These are phyloP conservation scores for Sarocladiaceae sp. DNA, from an alignment of 2,329 filamentous ascomycete genomes.

Conservation along the genomic window DNA sequence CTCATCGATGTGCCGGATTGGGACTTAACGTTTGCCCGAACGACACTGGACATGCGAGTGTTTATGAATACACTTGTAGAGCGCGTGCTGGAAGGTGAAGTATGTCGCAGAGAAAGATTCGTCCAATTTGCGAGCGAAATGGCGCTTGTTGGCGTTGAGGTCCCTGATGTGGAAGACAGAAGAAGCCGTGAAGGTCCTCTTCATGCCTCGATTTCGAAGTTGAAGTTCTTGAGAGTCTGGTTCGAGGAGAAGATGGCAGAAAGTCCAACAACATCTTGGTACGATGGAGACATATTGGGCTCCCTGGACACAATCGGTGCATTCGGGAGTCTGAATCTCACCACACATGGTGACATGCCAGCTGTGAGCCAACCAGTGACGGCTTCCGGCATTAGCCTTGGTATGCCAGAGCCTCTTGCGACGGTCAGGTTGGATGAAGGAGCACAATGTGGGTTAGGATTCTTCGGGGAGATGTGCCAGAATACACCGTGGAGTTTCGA, in stretches of 20 bases:
- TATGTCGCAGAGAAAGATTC: background rate
- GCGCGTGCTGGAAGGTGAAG: background rate
- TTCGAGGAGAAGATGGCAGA: conserved; percentile 20
- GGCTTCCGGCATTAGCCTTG: too few species aligned
- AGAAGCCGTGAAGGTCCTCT: too few species aligned
- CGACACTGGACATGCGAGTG: background rate
- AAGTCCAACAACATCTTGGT: too few species aligned
- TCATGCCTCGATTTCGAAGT: too few species aligned
- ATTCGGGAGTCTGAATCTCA: too few species aligned
- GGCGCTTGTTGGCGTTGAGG: background rate
- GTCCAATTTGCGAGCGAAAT: background rate
- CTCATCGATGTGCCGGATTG: background rate
- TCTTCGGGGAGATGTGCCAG: too few species aligned
- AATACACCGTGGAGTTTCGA: too few species aligned
- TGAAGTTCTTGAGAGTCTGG: conserved; percentile 12
- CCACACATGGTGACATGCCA: too few species aligned
- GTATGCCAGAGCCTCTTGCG: too few species aligned
- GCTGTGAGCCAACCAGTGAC: too few species aligned
- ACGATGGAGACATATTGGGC: conserved; percentile 11
- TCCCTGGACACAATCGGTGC: background rate
- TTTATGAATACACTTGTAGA: background rate
- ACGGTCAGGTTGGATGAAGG: too few species aligned
- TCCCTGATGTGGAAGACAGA: background rate
- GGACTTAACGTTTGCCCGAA: background rate
- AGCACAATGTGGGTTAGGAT: too few species aligned